Evolutionary conservation across 768 basidiomycete genomes (phyloP).

Genomic region (Kondoa malvinella): DNA sequence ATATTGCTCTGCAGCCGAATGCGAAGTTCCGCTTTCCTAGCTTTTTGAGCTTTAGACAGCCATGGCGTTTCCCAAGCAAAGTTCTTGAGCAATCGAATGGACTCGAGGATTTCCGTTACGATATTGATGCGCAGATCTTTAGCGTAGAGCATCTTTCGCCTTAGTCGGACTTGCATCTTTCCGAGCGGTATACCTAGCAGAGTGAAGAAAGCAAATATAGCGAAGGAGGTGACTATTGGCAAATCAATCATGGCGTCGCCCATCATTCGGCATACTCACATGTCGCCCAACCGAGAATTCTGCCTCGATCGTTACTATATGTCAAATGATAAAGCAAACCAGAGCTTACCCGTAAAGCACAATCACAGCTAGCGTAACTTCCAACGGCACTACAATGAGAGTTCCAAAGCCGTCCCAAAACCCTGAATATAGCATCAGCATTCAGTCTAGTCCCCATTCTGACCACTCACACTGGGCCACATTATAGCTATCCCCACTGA

Average conservation of each 20-base stretch:
- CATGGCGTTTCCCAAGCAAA: background rate
- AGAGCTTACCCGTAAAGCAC: background rate
- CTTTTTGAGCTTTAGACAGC: constrained; percentile 1
- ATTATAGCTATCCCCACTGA: background rate
- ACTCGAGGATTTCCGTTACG: background rate
- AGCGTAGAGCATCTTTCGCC: background rate
- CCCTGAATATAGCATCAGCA: background rate
- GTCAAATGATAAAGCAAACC: background rate
- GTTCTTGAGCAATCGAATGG: constrained; percentile 5
- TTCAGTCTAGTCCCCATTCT: background rate
- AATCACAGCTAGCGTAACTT: background rate
- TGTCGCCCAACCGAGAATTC: background rate
- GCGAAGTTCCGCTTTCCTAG: background rate
- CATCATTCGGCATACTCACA: background rate
- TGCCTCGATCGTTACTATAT: background rate
- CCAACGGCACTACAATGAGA: background rate
- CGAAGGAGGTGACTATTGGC: background rate
- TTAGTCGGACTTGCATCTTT: background rate
- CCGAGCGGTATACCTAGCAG: background rate
- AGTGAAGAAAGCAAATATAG: background rate
- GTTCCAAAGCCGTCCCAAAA: background rate
- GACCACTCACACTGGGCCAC: background rate
- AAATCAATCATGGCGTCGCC: background rate
- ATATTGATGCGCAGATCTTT: constrained; percentile 1
- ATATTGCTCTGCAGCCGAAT: background rate